Conservation (phyloP, 2,329 filamentous ascomycete species). For the Fusarium fujikuroi region DNA sequence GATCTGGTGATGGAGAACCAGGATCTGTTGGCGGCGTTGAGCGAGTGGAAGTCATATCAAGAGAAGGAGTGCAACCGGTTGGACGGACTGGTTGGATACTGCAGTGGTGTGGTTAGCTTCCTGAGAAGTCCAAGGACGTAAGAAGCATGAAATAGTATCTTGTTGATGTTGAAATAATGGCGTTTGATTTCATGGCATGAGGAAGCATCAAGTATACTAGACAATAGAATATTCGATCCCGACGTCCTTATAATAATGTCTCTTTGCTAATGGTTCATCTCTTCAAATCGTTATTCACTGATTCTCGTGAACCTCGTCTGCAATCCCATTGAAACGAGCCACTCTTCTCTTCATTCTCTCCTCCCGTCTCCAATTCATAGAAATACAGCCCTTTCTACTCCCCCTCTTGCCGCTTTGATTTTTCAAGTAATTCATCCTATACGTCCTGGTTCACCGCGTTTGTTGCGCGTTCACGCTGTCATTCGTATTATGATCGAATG, state of each 20-base stretch:
- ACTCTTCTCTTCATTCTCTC: not conserved
- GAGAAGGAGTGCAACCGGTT: conserved; percentile 77
- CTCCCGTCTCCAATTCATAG: conserved; percentile 19
- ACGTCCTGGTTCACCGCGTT: conserved; percentile 23
- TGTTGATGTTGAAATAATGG: conserved; percentile 11
- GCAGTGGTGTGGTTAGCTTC: conserved; percentile 85
- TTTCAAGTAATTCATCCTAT: conserved; percentile 6
- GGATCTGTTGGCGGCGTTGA: conserved; percentile 67
- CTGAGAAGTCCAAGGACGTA: conserved; percentile 71
- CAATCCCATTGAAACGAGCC: conserved; percentile 12
- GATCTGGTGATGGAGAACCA: conserved; percentile 64
- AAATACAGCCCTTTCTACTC: conserved; percentile 12
- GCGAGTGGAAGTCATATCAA: conserved; percentile 78
- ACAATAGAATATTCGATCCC: conserved; percentile 17
- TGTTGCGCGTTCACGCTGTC: conserved; percentile 15
- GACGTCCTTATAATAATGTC: not conserved
- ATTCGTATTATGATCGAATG: conserved; percentile 10
- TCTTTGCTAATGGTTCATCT: conserved; percentile 22
- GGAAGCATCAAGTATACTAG: conserved; percentile 16
- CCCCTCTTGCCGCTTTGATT: conserved; percentile 17
- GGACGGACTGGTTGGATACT: conserved; percentile 84
- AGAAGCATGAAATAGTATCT: conserved; percentile 13
- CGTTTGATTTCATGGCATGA: conserved; percentile 22
- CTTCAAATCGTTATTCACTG: conserved; percentile 15
- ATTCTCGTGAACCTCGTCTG: conserved; percentile 21